Base-by-base conservation (phyloP, 139 green algal genomes). In the Klebsormidium nitens region DNA sequence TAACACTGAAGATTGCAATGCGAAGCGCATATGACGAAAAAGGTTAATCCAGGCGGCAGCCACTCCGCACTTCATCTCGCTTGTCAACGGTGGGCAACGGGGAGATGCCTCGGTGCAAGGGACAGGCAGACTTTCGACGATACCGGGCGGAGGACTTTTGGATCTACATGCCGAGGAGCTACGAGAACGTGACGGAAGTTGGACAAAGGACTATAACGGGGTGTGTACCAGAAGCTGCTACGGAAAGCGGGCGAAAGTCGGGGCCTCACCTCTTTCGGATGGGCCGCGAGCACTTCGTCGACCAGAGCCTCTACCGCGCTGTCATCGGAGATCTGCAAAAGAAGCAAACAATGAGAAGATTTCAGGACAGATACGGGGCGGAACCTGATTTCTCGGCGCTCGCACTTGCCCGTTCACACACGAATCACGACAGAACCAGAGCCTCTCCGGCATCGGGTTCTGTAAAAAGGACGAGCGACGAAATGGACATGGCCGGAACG, bases 241-340 rank as follows among this genome's bases (percentile, higher is more conserved):
- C n/a, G n/a, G n/a, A n/a, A n/a, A n/a, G 42, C 8, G 8, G 42
- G 14, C 8, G 8, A 26, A 50, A 50, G 14, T 50, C 14, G 42
- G 14, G 11, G 14, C 14, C 42, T 26, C 14, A 61, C 52, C 50
- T 97, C 86, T 72, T 89, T 87, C 23, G 81, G 83, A 70, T 95
- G 95, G 42, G 76, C 83, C 8, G 75, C 77, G 36, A 98, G 62
- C 37, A 96, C 84, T 2, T 70, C 50, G 2, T 95, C 85, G 2
- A 97, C 72, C 31, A 97, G 90, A 1, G 74, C 81, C 8, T 73
- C 83, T 5, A 97, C 78, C 29, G 82, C 80, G 8, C 58, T 81
- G 34, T 79, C 63, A 72, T 97, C 92, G 3, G 78, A 93, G 50
- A 98, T 94, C 85, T 96, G 90, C 4, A 61, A 23, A 61, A 11